Percentiles rank a stretch among this genome's conserved stretches.
Evolutionary conservation across 306 rosid species (phyloP).

Genomic region (Gillenia trifoliata): DNA sequence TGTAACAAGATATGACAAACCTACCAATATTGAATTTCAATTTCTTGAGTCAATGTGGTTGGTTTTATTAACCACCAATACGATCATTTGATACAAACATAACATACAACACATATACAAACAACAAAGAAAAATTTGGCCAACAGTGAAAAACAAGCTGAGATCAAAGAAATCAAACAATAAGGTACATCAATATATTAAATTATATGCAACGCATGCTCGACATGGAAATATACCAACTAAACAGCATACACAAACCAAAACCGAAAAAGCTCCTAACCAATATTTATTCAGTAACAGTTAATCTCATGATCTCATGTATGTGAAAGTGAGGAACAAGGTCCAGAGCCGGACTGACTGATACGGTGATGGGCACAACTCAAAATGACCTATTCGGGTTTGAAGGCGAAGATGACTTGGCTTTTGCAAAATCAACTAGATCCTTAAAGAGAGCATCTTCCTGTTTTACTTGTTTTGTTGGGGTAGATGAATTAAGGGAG

Average conservation of each 20-base stretch:
- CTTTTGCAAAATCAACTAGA: slow-evolving; percentile 79
- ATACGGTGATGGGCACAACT: slow-evolving; percentile 23
- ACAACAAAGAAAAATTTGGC: background rate
- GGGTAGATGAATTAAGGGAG: slow-evolving; percentile 58
- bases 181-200: slow-evolving; percentile 32
- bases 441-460: slow-evolving; percentile 86
- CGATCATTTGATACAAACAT: background rate
- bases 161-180: slow-evolving; percentile 6
- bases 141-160: background rate
- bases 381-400: slow-evolving; percentile 66
- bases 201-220: slow-evolving; percentile 36
- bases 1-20: background rate
- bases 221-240: slow-evolving; percentile 25
- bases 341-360: slow-evolving; percentile 21
- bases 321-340: slow-evolving; percentile 21
- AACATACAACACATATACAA: background rate
- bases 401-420: slow-evolving; percentile 73
- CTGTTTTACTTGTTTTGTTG: slow-evolving; percentile 58
- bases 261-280: slow-evolving; percentile 37
- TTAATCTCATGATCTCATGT: slow-evolving; percentile 32
- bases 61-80: too few species aligned
- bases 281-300: slow-evolving; percentile 36
- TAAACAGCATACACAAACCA: slow-evolving; percentile 31
- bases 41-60: background rate
- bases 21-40: background rate